Conservation (phyloP, 352 stramenopile genomes). For the Globisporangium okanoganense region DNA sequence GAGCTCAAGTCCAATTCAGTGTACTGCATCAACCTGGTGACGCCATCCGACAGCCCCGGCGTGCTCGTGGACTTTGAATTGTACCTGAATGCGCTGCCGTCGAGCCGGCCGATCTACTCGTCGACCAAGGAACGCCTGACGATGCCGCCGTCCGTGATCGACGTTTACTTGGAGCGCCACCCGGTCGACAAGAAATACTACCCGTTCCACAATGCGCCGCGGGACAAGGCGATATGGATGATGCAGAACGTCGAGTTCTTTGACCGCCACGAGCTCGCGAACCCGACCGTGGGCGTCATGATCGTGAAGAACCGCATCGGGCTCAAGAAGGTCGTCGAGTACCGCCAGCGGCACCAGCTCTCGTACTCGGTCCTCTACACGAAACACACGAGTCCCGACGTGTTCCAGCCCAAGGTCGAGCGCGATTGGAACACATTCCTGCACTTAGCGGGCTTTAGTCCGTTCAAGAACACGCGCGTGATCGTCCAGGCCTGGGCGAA, state of each 20-base stretch:
- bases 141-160: slow-evolving; percentile 70
- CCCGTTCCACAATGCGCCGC: slow-evolving; percentile 37
- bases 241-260: slow-evolving; percentile 87
- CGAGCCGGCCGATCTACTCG: slow-evolving; percentile 51
- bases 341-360: slow-evolving; percentile 65
- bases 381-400: slow-evolving; percentile 76
- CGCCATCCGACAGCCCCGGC: slow-evolving; percentile 48
- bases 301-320: slow-evolving; percentile 81
- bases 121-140: slow-evolving; percentile 29
- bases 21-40: slow-evolving; percentile 82
- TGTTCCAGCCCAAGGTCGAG: slow-evolving; percentile 47
- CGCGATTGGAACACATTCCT: slow-evolving; percentile 77
- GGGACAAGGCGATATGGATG: slow-evolving; percentile 81
- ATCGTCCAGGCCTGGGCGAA: slow-evolving; percentile 63
- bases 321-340: slow-evolving; percentile 81
- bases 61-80: slow-evolving; percentile 70
- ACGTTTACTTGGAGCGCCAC: slow-evolving; percentile 76
- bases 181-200: slow-evolving; percentile 76
- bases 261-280: slow-evolving; percentile 66
- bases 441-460: slow-evolving; percentile 64
- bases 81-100: slow-evolving; percentile 68
- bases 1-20: slow-evolving; percentile 43
- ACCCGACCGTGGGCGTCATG: slow-evolving; percentile 74
- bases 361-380: slow-evolving; percentile 81
- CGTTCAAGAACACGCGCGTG: slow-evolving; percentile 76